These are phyloP conservation scores for Piper betle DNA, from an alignment of 164 flowering plant species.

Conservation along the genomic window DNA sequence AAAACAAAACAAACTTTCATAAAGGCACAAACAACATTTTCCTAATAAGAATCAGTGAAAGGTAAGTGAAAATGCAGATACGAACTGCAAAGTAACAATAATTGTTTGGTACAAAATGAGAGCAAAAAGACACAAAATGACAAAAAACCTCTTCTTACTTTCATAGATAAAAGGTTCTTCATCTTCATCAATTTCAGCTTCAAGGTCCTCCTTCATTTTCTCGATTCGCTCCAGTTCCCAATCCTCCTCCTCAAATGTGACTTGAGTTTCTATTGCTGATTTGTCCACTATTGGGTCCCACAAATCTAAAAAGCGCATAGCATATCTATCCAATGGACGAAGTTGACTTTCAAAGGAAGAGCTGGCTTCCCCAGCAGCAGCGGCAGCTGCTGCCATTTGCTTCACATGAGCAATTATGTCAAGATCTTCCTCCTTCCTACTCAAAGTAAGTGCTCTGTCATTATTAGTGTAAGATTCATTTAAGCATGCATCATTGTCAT, in stretches of 20 bases:
- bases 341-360: slow-evolving; percentile 76
- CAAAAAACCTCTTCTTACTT: slow-evolving; percentile 35
- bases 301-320: slow-evolving; percentile 72
- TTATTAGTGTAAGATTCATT: slow-evolving; percentile 30
- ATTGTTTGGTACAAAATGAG: background rate
- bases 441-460: slow-evolving; percentile 38
- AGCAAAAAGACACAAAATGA: background rate
- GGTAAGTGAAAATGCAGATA: background rate
- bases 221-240: slow-evolving; percentile 97
- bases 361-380: slow-evolving; percentile 81
- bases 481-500: slow-evolving; percentile 22
- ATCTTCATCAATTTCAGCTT: slow-evolving; percentile 95
- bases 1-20: no score
- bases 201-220: slow-evolving; percentile 92
- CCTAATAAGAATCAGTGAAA: no score
- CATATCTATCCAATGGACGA: slow-evolving; percentile 94
- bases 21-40: no score
- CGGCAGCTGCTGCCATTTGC: slow-evolving; percentile 95
- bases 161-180: slow-evolving; percentile 92
- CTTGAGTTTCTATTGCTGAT: slow-evolving; percentile 50
- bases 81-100: background rate
- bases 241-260: slow-evolving; percentile 60
- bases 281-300: slow-evolving; percentile 93
- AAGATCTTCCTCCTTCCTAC: slow-evolving; percentile 56
- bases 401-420: slow-evolving; percentile 93